These are phyloP conservation scores for Chytridium lagenaria DNA, from an alignment of 371 early-diverging fungal genomes.

Conservation along the genomic window DNA sequence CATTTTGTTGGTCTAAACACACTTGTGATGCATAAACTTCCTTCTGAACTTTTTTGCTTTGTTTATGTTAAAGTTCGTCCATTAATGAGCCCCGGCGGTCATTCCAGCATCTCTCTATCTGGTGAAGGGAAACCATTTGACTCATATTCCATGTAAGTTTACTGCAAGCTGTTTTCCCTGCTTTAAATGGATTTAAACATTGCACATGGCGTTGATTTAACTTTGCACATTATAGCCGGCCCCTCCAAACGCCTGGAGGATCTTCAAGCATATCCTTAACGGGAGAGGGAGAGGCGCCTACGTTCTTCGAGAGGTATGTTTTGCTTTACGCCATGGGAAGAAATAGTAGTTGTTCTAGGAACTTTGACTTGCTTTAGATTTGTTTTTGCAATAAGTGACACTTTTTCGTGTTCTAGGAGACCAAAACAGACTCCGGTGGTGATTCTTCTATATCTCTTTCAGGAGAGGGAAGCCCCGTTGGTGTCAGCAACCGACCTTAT, in stretches of 20 bases:
- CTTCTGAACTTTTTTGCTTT: not conserved
- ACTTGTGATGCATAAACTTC: not conserved
- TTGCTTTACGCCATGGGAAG: not conserved
- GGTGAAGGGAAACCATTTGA: not conserved
- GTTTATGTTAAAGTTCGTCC: not conserved
- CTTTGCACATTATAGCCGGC: not conserved
- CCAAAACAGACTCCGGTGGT: not conserved
- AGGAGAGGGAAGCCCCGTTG: not conserved
- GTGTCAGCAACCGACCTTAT: not conserved
- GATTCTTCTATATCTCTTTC: not conserved
- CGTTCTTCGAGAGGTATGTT: not conserved
- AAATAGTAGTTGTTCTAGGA: not conserved
- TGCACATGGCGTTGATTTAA: not conserved
- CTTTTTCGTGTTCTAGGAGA: not conserved
- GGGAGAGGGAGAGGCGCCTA: conserved; percentile 3
- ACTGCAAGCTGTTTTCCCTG: not conserved
- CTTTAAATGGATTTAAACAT: not conserved
- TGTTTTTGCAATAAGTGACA: not conserved
- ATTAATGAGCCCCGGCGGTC: not conserved
- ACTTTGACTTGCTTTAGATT: not conserved
- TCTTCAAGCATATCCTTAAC: not conserved
- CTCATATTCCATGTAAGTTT: not conserved
- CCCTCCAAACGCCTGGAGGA: not conserved
- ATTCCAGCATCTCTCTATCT: not conserved
- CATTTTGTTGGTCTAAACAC: not conserved